A percentile compares a stretch with the other conserved stretches of the same genome.
Conservation (phyloP, 1,139 yeast species). For the Lodderomyces beijingensis region DNA sequence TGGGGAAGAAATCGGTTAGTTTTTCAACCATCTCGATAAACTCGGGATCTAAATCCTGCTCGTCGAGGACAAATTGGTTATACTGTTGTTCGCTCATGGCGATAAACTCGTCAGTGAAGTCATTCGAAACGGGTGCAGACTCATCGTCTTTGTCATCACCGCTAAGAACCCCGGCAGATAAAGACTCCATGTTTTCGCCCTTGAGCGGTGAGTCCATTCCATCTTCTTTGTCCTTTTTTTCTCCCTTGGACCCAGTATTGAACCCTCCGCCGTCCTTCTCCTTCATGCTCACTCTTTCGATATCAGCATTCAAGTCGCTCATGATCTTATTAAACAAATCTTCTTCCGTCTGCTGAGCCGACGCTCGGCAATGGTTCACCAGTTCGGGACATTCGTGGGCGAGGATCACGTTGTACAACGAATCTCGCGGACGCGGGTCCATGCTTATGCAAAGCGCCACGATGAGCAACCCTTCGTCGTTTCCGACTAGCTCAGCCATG, state of each 20-base stretch:
- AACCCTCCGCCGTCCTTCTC: not conserved
- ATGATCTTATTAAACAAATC: not conserved
- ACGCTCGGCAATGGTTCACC: not conserved
- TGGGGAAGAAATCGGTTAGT: slow-evolving; percentile 28
- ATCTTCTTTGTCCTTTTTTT: not conserved
- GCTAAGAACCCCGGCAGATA: no score
- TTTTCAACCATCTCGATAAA: slow-evolving; percentile 17
- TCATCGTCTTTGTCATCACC: no score
- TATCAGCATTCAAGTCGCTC: not conserved
- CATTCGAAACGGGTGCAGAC: no score
- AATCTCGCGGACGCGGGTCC: slow-evolving; percentile 2
- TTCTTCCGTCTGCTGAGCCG: not conserved
- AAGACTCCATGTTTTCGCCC: no score
- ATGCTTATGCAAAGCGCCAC: slow-evolving; percentile 2
- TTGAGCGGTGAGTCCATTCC: no score
- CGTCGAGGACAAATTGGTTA: slow-evolving; percentile 7
- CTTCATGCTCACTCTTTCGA: not conserved
- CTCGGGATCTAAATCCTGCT: slow-evolving; percentile 11
- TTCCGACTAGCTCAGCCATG: not conserved
- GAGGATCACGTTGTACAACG: slow-evolving; percentile 1
- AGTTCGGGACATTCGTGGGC: not conserved
- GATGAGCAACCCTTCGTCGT: slow-evolving; percentile 5
- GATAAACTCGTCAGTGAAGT: no score
- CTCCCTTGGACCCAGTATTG: no score
- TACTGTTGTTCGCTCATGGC: slow-evolving; percentile 3